Evolutionary conservation across 495 filamentous ascomycete genomes (phyloP), one percentile per base, ranked within the genome.

Genomic region (Aspergillus ellipticus): DNA sequence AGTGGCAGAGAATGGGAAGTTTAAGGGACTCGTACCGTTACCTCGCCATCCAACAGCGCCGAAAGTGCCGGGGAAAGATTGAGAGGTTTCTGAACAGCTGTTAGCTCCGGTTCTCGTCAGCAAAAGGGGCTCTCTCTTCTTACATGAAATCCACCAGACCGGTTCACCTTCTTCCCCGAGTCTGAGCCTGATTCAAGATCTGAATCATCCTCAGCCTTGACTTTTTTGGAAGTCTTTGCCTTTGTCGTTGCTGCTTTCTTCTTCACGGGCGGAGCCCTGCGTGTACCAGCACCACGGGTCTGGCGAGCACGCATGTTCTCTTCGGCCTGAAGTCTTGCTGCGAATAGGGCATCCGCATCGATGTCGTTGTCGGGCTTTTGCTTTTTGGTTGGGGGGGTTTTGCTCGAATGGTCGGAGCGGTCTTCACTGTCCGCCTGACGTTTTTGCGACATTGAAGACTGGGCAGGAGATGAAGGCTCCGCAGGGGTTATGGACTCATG

Each of bases 261-360:
- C 65, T 82, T 83, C 21, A 71, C 69, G 0, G 82, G 74, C 60
- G 79, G 78, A 51, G 77, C 73, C 65, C 81, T 84, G 49, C 83
- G 82, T 6, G 74, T 72, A 13, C 70, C 74, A 37, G 75, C 79
- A 4, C 85, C 89, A 31, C 92, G 78, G 0, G 91, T 96, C 16
- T 86, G 77, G 17, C 92, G 80, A 19, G 81, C 85, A 28, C 83
- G 77, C 54, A 82, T 75, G 68, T 97, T 96, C 77, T 94, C 90
- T 71, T 96, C 87, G 2, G 91, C 94, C 72, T 98, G 94, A 26
- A 98, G 78, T 67, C 86, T 85, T 3, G 90, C 91, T 2, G 94
- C 94, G 53, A 92, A 80, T 8, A 85, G 79, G 13, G 92, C 92
- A 70, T 97, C 93, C 42, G 89, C 89, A 54, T 96, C 90, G 39